Evolutionary conservation across 441 rosid genomes (phyloP).

Genomic region (California macrophylla): DNA sequence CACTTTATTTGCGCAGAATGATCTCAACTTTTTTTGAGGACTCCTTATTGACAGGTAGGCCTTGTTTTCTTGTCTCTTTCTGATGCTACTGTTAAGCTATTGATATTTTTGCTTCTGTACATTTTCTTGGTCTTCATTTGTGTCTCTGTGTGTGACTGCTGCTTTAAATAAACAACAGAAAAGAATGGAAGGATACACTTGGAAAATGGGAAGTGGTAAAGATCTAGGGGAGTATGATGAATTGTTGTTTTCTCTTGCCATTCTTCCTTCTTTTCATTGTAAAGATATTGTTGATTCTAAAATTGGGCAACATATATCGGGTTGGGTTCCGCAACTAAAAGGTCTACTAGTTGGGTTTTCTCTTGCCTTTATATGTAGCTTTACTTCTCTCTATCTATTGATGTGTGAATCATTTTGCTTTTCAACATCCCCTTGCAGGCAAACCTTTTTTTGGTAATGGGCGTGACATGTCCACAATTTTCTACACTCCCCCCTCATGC

Average conservation of each 20-base stretch:
- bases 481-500: no score
- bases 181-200: not conserved
- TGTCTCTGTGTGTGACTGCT: not conserved
- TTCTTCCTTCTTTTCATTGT: not conserved
- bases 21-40: slow-evolving; percentile 78
- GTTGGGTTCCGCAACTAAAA: no score
- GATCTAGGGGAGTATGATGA: not conserved
- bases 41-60: slow-evolving; percentile 74
- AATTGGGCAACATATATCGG: no score
- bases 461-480: no score
- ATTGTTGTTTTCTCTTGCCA: not conserved
- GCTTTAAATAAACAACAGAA: slow-evolving; percentile 1
- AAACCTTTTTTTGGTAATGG: no score
- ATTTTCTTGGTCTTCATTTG: not conserved
- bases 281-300: not conserved
- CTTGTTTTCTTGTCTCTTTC: slow-evolving; percentile 3
- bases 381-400: no score
- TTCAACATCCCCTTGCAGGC: no score
- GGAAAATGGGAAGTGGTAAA: not conserved
- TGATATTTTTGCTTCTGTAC: not conserved
- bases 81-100: not conserved
- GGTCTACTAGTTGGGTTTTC: not conserved
- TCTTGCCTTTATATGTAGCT: not conserved
- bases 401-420: no score
- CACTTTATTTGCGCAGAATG: slow-evolving; percentile 63